Base-by-base conservation (phyloP, 1,284 basidiomycete species). In the Cerioporus squamosus region DNA sequence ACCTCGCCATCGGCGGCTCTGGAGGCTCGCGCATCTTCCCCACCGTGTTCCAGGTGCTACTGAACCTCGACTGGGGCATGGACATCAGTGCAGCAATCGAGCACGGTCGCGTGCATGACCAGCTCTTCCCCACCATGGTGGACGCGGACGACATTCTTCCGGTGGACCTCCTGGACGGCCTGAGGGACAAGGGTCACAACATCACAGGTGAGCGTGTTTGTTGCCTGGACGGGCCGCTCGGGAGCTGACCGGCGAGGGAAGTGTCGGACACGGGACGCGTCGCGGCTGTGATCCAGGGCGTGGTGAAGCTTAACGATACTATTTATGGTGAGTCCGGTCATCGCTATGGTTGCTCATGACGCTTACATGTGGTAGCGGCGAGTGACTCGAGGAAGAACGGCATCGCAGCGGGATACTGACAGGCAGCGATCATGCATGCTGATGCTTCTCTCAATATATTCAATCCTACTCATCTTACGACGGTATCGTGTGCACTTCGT, bases 21-120 rank as follows among this genome's bases (percentile, higher is more conserved):
- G 96, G 96, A 7, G 95, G 95, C 20, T 88, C 89, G 2, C 82
- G 90, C 18, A 98, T 98, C 60, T 93, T 97, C 73, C 80, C 85
- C 0, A 77, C 93, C 0, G 76, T 97, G 6, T 85, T 92, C 48
- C 94, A 97, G 71, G 86, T 89, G 23, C 74, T 98, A 7, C 74
- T 97, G 22, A 94, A 97, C 72, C 81, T 78, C 55, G 82, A 92
- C 55, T 92, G 91, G 82, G 95, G 91, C 0, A 79, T 93, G 75
- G 87, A 97, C 68, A 72, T 91, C 31, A 88, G 89, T 57, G 73
- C 82, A 31, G 93, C 96, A 0, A 86, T 98, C 38, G 97, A 98
- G 74, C 82, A 77, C 62, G 89, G 93, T 0, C 81, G 96, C n/a
- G 71, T 97, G n/a, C 96, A 98, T 70, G 87, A 97, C 70, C 97